These are phyloP conservation scores for Tarenaya hassleriana DNA, from an alignment of 345 rosid genomes.

Conservation along the genomic window DNA sequence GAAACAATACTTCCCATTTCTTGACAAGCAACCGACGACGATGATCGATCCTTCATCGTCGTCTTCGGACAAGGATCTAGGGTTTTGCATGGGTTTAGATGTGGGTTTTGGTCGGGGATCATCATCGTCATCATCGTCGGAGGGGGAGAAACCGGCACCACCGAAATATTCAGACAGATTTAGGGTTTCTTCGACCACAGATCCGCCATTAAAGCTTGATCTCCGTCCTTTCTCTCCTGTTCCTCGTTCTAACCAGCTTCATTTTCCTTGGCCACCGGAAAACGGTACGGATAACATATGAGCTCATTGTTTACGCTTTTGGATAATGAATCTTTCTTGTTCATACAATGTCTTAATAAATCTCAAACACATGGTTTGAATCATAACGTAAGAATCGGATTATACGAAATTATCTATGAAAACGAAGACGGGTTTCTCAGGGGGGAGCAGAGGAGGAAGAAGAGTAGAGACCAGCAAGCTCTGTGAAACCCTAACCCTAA, in stretches of 20 bases:
- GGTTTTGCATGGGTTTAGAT: conserved; percentile 55
- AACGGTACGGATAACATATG: conserved; percentile 43
- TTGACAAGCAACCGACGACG: conserved; percentile 34
- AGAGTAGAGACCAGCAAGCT: conserved; percentile 46
- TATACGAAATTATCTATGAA: too few species aligned
- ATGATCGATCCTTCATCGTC: conserved; percentile 20
- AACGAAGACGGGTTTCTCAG: too few species aligned
- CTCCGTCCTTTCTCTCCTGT: conserved; percentile 57
- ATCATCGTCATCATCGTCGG: conserved; percentile 22
- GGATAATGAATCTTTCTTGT: too few species aligned
- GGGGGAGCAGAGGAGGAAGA: conserved; percentile 31
- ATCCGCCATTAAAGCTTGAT: conserved; percentile 63
- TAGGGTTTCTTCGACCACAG: conserved; percentile 34
- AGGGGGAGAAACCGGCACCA: conserved; percentile 13
- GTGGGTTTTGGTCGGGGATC: conserved; percentile 29
- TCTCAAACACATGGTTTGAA: too few species aligned
- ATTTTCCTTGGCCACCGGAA: conserved; percentile 64
- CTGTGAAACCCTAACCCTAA: too few species aligned
- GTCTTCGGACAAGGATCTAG: conserved; percentile 40
- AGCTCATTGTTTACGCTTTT: too few species aligned
- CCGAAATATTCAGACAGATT: conserved; percentile 10
- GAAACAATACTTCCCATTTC: conserved; percentile 49
- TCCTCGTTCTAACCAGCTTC: conserved; percentile 40
- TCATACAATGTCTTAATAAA: too few species aligned
- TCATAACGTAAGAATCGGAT: too few species aligned